Evolutionary conservation across 805 yeast genomes (phyloP).

Genomic region (Hanseniaspora thailandica): DNA sequence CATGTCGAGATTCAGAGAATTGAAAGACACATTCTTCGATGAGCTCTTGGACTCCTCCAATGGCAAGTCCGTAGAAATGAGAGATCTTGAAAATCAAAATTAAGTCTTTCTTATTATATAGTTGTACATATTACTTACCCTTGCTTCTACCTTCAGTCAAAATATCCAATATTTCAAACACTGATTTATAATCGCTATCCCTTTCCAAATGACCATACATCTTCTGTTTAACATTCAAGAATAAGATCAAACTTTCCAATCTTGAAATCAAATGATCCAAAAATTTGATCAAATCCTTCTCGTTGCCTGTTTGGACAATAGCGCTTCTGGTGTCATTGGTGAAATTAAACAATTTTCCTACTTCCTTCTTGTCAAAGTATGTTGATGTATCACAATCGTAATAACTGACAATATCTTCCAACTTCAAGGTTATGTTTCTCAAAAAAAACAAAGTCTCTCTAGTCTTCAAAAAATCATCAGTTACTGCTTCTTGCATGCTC

Average conservation of each 20-base stretch:
- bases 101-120: slow-evolving; percentile 4
- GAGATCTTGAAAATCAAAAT: slow-evolving; percentile 23
- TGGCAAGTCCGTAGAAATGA: slow-evolving; percentile 17
- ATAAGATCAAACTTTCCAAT: slow-evolving; percentile 47
- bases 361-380: not conserved
- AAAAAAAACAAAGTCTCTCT: slow-evolving; percentile 35
- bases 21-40: slow-evolving; percentile 80
- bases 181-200: slow-evolving; percentile 14
- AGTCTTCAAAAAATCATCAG: slow-evolving; percentile 16
- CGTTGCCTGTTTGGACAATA: slow-evolving; percentile 22
- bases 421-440: slow-evolving; percentile 41
- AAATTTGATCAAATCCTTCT: slow-evolving; percentile 39
- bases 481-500: slow-evolving; percentile 33
- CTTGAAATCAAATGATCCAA: slow-evolving; percentile 59
- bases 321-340: slow-evolving; percentile 21
- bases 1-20: slow-evolving; percentile 83
- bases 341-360: slow-evolving; percentile 18
- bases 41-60: slow-evolving; percentile 48
- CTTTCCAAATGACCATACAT: slow-evolving; percentile 21
- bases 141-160: slow-evolving; percentile 15
- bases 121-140: not conserved
- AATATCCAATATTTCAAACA: slow-evolving; percentile 25
- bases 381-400: slow-evolving; percentile 33
- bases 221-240: slow-evolving; percentile 35
- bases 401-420: slow-evolving; percentile 47